phyloP scores from a whole-genome alignment of 1,284 basidiomycete species.

The Golubevia pallescens region DNA sequence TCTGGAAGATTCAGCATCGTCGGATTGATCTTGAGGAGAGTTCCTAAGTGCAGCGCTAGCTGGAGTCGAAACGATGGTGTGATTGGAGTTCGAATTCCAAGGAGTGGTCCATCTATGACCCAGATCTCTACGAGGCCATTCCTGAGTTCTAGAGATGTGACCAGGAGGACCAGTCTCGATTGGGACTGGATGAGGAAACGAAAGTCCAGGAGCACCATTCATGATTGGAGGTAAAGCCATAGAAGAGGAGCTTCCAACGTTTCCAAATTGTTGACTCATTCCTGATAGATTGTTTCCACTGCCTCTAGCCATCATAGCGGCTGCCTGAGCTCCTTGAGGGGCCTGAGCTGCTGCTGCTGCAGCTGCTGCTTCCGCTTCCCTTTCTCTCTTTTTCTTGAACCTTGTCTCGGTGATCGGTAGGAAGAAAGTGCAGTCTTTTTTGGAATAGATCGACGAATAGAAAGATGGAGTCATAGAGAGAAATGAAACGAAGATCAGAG shows the following conservation, averaged over 20 bases:
- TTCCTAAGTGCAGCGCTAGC: background rate
- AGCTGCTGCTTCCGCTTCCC: conserved; percentile 70
- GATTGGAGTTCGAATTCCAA: background rate
- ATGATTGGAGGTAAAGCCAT: background rate
- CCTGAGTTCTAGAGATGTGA: background rate
- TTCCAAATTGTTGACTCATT: background rate
- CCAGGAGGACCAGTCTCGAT: background rate
- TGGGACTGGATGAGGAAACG: conserved; percentile 1
- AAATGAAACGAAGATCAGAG: too few relatives aligned
- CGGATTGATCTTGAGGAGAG: background rate
- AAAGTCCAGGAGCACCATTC: too few relatives aligned
- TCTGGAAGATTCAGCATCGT: background rate
- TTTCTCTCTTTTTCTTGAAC: conserved; percentile 90
- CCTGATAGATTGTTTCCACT: background rate
- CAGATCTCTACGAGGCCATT: background rate
- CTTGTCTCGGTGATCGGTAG: conserved; percentile 96
- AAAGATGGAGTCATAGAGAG: too few relatives aligned
- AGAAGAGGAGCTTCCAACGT: background rate
- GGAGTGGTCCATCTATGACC: background rate
- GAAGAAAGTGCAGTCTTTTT: conserved; percentile 83
- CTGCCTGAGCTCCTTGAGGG: background rate
- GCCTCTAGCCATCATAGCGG: background rate
- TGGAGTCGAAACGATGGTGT: background rate
- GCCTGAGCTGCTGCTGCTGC: conserved; percentile 24
- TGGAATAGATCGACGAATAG: too few relatives aligned